These are phyloP conservation scores for Flaveria ramosissima DNA, from an alignment of 129 eudicot species.

Conservation along the genomic window DNA sequence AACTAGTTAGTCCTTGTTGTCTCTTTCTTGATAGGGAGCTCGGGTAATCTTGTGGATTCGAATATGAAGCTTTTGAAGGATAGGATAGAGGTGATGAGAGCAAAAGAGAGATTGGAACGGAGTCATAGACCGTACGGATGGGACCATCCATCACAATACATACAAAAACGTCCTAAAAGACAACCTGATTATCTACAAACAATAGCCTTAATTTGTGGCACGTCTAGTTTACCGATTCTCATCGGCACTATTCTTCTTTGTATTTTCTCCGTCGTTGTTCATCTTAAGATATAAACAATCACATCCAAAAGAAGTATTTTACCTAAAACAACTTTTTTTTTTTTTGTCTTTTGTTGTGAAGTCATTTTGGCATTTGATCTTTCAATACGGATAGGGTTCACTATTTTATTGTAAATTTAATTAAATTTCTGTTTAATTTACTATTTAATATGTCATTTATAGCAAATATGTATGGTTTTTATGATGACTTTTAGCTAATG, in stretches of 20 bases:
- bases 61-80: conserved; percentile 28
- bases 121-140: conserved; percentile 17
- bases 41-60: conserved; percentile 28
- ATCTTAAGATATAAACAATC: conserved; percentile 19
- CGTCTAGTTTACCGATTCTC: conserved; percentile 32
- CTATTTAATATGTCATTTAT: not conserved
- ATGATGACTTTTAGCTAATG: conserved; percentile 19
- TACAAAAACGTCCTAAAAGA: not conserved
- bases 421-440: not conserved
- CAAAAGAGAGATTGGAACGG: conserved; percentile 26
- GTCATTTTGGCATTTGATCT: not conserved
- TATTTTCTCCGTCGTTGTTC: conserved; percentile 35
- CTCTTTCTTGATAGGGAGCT: conserved; percentile 23
- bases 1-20: not conserved
- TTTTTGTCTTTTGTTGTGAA: not conserved
- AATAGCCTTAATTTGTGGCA: conserved; percentile 31
- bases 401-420: not conserved
- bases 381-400: not conserved
- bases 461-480: not conserved
- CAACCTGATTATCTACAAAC: conserved; percentile 21
- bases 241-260: conserved; percentile 29
- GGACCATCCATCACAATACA: conserved; percentile 9
- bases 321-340: not conserved
- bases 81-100: conserved; percentile 27
- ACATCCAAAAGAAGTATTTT: not conserved